A percentile compares a stretch with the other conserved stretches of the same genome.
Evolutionary conservation across 495 filamentous ascomycete genomes (phyloP).

Genomic region (Pseudomonodictys pantanalensis): DNA sequence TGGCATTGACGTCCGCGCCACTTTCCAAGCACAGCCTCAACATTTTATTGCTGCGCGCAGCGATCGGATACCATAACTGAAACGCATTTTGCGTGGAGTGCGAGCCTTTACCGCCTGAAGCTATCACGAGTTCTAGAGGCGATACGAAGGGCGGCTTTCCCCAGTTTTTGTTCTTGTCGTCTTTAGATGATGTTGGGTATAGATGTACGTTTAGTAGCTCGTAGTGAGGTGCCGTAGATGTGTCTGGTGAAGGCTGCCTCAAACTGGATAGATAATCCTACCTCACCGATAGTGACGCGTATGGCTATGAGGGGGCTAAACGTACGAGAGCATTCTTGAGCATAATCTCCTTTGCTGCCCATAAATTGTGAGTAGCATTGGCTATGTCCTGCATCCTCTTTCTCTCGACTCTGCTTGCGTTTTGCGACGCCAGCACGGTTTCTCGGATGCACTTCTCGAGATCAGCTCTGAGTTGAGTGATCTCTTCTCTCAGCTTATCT

Average conservation of each 20-base stretch:
- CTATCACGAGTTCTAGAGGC: no score
- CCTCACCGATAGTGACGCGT: no score
- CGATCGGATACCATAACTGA: slow-evolving; percentile 2
- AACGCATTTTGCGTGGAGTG: background rate
- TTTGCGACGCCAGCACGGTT: background rate
- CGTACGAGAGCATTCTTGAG: background rate
- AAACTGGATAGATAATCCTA: background rate
- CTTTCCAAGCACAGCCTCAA: background rate
- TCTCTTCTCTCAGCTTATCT: background rate
- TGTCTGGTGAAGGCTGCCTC: background rate
- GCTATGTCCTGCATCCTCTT: background rate
- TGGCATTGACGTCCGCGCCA: slow-evolving; percentile 2
- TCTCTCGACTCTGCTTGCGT: background rate
- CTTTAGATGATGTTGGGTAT: no score
- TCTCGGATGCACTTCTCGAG: background rate
- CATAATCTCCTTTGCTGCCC: slow-evolving; percentile 1
- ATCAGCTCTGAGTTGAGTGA: background rate
- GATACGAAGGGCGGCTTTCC: no score
- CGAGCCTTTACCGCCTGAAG: background rate
- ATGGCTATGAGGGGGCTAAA: background rate
- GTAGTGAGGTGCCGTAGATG: background rate
- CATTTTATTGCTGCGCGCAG: background rate
- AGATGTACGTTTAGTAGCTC: no score
- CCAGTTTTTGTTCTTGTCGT: no score
- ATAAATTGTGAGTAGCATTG: background rate